Evolutionary conservation across 345 rosid genomes (phyloP).

Genomic region (Excoecaria cochinchinensis): DNA sequence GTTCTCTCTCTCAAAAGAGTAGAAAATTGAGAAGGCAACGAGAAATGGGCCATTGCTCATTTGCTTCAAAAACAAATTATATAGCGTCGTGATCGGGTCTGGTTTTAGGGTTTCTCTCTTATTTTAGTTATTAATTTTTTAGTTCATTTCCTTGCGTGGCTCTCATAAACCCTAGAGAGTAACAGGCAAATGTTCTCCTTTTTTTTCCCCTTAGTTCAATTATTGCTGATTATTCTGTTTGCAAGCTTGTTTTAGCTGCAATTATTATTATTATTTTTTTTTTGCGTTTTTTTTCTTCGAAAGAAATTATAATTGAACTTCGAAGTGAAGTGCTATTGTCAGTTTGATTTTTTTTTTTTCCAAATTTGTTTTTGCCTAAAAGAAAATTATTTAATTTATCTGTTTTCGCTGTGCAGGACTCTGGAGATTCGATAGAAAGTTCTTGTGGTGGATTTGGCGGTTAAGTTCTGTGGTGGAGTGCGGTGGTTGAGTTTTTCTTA

Average conservation of each 20-base stretch:
- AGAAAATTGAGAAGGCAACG: not conserved
- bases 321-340: not conserved
- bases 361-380: not conserved
- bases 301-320: no score
- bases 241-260: not conserved
- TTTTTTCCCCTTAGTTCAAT: not conserved
- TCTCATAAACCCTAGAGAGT: slow-evolving; percentile 15
- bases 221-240: not conserved
- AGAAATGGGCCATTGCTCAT: not conserved
- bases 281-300: not conserved
- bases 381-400: not conserved
- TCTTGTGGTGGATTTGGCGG: not conserved
- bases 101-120: slow-evolving; percentile 4
- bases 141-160: not conserved
- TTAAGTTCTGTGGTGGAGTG: not conserved
- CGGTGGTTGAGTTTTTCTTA: not conserved
- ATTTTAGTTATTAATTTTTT: not conserved
- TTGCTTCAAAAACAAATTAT: not conserved
- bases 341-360: not conserved
- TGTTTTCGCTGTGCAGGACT: not conserved
- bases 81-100: slow-evolving; percentile 4
- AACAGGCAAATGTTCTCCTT: not conserved
- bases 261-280: no score
- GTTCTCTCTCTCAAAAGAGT: no score
- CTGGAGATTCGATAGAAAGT: not conserved